Base-by-base conservation (phyloP, 1,139 yeast genomes). In the Yamadazyma kanchanaburiensis region DNA sequence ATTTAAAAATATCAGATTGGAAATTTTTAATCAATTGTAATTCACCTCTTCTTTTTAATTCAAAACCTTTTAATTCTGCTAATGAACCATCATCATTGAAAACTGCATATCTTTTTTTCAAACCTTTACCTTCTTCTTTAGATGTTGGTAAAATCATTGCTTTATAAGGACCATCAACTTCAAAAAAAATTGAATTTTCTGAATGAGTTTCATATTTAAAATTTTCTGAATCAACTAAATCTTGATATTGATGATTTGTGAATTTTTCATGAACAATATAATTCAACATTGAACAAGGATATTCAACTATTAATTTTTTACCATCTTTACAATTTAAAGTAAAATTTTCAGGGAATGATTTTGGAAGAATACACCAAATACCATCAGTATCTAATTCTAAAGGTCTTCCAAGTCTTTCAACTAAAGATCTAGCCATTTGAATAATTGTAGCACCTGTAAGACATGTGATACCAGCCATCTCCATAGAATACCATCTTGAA, bases 381-480 rank as follows among this genome's bases (percentile, higher is more conserved):
- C 99, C 99, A 70, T 94, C 99, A 0, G 99, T 94, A 58, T 94
- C 99, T 42, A 94, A 72, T 53, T 94, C 99, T 40, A 94, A 65
- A 0, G 98, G 98, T 43, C 98, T 72, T 3, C 99, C 99, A 3
- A 94, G 64, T 46, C 96, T 69, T 54, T 91, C 98, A n/a, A 94
- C 96, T 36, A 91, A 64, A 2, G 83, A 66, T 41, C 98, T 70
- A 0, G 98, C 99, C 91, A 89, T 83, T 58, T 94, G 98, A 62
- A 94, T 94, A 45, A 94, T 91, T 0, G 95, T 87, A 0, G 98
- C 96, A 35, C 99, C 99, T 0, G 98, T 94, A 32, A 89, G 70
- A 70, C 98, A 94, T 0, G 99, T 94, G 12, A 94, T 94, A 39
- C 98, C 99, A 0, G 98, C 99, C 98, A 94, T 94, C 58, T 91